phyloP scores from a whole-genome alignment of 306 rosid species.

The Quercus cerris region DNA sequence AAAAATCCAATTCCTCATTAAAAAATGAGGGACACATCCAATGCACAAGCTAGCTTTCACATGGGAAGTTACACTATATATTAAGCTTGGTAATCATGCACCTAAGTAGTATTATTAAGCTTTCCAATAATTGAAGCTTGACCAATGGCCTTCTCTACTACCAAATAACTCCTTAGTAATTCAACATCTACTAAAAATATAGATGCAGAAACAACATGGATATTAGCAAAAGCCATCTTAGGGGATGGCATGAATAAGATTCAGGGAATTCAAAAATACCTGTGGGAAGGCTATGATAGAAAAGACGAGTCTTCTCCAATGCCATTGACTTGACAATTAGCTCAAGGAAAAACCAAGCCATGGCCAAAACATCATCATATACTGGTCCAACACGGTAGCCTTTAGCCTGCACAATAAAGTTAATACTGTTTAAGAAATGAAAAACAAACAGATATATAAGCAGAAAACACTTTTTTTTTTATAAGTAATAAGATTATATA shows the following conservation, averaged over 20 bases:
- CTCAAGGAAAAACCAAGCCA: constrained; percentile 99
- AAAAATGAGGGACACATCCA: no score
- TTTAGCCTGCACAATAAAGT: constrained; percentile 74
- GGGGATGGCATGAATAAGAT: background rate
- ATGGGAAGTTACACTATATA: no score
- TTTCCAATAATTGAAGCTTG: no score
- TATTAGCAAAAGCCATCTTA: background rate
- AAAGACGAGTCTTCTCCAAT: constrained; percentile 89
- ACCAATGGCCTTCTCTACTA: no score
- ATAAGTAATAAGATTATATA: no score
- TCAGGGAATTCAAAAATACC: constrained; percentile 43
- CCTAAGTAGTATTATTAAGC: no score
- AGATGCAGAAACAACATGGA: background rate
- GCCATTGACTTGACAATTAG: constrained; percentile 98
- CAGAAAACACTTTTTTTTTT: background rate
- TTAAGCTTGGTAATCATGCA: no score
- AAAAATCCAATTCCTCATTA: no score
- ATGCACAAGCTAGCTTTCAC: no score
- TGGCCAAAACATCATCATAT: constrained; percentile 96
- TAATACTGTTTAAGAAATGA: constrained; percentile 11
- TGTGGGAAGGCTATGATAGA: constrained; percentile 83
- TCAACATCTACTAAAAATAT: background rate
- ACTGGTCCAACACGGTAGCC: constrained; percentile 99
- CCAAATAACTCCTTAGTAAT: no score
- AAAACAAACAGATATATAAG: constrained; percentile 9